phyloP scores from a whole-genome alignment of 208 protist genomes.

The Sergeia podlipaevii region DNA sequence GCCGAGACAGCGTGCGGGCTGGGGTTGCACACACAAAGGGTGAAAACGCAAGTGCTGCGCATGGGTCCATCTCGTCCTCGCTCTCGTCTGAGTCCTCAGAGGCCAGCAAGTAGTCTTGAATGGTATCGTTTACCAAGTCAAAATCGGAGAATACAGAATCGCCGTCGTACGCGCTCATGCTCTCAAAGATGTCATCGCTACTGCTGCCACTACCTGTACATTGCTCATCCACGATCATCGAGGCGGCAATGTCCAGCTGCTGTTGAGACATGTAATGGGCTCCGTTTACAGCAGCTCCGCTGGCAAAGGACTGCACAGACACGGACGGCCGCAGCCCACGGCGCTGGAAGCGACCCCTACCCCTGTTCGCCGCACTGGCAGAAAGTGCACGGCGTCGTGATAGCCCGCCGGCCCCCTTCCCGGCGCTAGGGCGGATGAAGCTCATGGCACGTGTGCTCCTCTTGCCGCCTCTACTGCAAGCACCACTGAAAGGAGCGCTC shows the following conservation, averaged over 20 bases:
- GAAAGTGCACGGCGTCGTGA: too few species aligned
- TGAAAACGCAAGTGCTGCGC: too few species aligned
- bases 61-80: slow-evolving; percentile 13
- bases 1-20: too few species aligned
- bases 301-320: slow-evolving; percentile 19
- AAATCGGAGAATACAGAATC: slow-evolving; percentile 64
- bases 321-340: slow-evolving; percentile 12
- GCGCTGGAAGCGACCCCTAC: slow-evolving; percentile 21
- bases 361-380: slow-evolving; percentile 2
- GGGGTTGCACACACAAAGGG: too few species aligned
- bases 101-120: slow-evolving; percentile 63
- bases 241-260: background rate
- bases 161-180: slow-evolving; percentile 9
- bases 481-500: too few species aligned
- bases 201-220: background rate
- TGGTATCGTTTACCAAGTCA: slow-evolving; percentile 65
- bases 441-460: too few species aligned
- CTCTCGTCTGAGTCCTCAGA: slow-evolving; percentile 26
- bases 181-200: background rate
- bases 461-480: too few species aligned
- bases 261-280: background rate
- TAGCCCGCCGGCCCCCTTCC: too few species aligned
- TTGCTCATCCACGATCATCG: background rate
- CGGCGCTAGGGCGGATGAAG: too few species aligned
- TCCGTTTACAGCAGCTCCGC: slow-evolving; percentile 8